Conservation (phyloP, 257 asterid species). For the Solanum phureja region DNA sequence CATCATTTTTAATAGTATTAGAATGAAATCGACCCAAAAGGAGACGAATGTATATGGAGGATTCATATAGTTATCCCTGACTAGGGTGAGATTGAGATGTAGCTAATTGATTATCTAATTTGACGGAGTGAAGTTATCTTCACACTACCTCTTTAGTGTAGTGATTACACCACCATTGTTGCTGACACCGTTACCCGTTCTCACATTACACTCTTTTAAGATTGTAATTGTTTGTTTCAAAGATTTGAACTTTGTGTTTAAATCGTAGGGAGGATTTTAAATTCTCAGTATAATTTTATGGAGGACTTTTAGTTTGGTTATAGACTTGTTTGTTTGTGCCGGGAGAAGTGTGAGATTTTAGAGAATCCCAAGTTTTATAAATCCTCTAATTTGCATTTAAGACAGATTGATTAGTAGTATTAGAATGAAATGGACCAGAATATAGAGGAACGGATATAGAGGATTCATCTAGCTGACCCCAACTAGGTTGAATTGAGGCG, state of each 20-base stretch:
- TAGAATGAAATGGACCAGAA: not conserved
- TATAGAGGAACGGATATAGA: not conserved
- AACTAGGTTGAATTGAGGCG: not conserved
- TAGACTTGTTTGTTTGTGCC: not conserved
- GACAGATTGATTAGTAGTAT: not conserved
- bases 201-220: conserved; percentile 33
- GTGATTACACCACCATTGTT: conserved; percentile 88
- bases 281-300: not conserved
- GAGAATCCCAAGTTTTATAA: not conserved
- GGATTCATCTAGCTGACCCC: not conserved
- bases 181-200: conserved; percentile 82
- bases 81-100: not conserved
- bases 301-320: not conserved
- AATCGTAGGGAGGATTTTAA: not conserved
- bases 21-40: not conserved
- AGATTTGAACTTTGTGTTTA: not conserved
- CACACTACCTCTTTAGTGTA: conserved; percentile 74
- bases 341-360: not conserved
- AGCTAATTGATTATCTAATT: not conserved
- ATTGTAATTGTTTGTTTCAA: not conserved
- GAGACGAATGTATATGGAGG: not conserved
- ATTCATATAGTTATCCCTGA: not conserved
- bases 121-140: not conserved
- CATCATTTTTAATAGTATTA: not conserved
- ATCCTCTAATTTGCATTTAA: not conserved